These are phyloP conservation scores for Fusarium cyanostomum DNA, from an alignment of 2,329 filamentous ascomycete genomes.

Conservation along the genomic window DNA sequence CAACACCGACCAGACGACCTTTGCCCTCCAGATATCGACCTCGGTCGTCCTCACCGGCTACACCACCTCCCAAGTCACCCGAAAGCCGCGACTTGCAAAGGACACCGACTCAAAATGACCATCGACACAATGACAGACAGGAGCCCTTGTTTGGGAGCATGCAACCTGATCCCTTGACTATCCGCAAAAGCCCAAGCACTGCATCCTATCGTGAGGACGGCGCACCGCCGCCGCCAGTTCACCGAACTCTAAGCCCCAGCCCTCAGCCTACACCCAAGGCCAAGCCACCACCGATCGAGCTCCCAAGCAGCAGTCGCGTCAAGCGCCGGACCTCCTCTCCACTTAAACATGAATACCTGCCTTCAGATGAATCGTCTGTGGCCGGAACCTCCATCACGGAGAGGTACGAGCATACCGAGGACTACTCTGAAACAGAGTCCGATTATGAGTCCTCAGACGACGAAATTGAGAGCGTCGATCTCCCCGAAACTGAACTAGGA, in stretches of 20 bases:
- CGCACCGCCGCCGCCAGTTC: conserved; percentile 64
- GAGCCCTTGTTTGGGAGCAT: conserved; percentile 50
- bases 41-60: conserved; percentile 34
- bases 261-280: conserved; percentile 42
- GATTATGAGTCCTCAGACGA: conserved; percentile 59
- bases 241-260: conserved; percentile 54
- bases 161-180: conserved; percentile 50
- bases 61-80: conserved; percentile 40
- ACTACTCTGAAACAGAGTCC: conserved; percentile 61
- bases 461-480: conserved; percentile 68
- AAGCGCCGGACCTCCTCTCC: conserved; percentile 88
- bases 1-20: conserved; percentile 45
- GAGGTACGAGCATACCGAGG: conserved; percentile 55
- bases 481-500: conserved; percentile 67
- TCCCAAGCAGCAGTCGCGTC: conserved; percentile 53
- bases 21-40: conserved; percentile 42
- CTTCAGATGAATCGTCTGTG: conserved; percentile 74
- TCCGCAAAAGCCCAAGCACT: conserved; percentile 47
- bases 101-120: conserved; percentile 51
- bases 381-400: conserved; percentile 67
- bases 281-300: conserved; percentile 60
- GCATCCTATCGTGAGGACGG: conserved; percentile 60
- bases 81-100: conserved; percentile 42
- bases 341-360: conserved; percentile 95
- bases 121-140: conserved; percentile 42